Conservation (phyloP, 108 stramenopile species). For the Fragilariopsis cylindrus region DNA sequence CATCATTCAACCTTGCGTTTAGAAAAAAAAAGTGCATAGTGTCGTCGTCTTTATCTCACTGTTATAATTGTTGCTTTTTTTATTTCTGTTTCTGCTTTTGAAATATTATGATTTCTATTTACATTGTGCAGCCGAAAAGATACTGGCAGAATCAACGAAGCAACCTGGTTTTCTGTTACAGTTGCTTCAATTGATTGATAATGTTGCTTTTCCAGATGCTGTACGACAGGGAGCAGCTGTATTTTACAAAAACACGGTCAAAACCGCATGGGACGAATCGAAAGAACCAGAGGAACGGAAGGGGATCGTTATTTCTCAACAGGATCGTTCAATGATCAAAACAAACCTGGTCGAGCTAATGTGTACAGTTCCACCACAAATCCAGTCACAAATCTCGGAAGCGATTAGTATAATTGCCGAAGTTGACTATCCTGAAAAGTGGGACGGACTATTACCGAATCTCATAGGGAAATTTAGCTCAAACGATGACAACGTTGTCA, state of each 20-base stretch:
- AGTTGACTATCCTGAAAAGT: slow-evolving; percentile 93
- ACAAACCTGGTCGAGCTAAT: slow-evolving; percentile 93
- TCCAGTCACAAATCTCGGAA: slow-evolving; percentile 93
- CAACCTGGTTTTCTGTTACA: slow-evolving; percentile 57
- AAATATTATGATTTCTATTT: background rate
- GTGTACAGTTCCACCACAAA: slow-evolving; percentile 87
- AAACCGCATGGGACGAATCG: slow-evolving; percentile 92
- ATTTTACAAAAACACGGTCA: slow-evolving; percentile 96
- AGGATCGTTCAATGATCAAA: slow-evolving; percentile 92
- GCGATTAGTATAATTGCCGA: slow-evolving; percentile 91
- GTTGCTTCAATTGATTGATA: slow-evolving; percentile 66
- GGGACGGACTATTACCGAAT: slow-evolving; percentile 91
- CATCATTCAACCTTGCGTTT: too few relatives aligned
- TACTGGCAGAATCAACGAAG: slow-evolving; percentile 49
- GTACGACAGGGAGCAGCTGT: slow-evolving; percentile 91
- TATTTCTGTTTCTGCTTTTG: background rate
- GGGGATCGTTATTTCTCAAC: slow-evolving; percentile 44
- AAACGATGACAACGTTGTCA: slow-evolving; percentile 74
- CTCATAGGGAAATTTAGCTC: slow-evolving; percentile 78
- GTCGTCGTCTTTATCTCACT: background rate
- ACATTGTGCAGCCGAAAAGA: slow-evolving; percentile 58
- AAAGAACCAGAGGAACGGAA: slow-evolving; percentile 55
- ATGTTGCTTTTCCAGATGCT: slow-evolving; percentile 30
- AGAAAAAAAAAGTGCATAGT: too few relatives aligned
- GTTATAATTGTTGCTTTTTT: background rate